Evolutionary conservation across 140 eudicot species (phyloP).

Genomic region (Stevia rebaudiana): DNA sequence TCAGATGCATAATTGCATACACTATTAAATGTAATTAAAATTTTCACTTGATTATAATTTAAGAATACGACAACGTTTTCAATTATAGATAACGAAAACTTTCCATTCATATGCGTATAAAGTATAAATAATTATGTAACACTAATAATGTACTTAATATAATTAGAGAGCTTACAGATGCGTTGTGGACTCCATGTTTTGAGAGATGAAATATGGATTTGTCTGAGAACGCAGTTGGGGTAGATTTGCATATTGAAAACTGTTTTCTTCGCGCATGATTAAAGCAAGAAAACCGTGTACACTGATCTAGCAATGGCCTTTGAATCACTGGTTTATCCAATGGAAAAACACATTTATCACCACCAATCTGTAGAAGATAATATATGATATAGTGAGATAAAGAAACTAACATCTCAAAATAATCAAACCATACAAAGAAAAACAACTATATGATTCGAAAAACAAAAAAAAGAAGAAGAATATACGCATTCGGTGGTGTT

Average conservation of each 20-base stretch:
- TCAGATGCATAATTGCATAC: conserved; percentile 16
- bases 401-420: not conserved
- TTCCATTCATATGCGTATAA: not conserved
- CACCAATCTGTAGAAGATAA: conserved; percentile 34
- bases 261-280: conserved; percentile 45
- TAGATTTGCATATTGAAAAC: conserved; percentile 33
- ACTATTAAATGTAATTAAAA: not conserved
- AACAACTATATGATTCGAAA: conserved; percentile 1
- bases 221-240: conserved; percentile 51
- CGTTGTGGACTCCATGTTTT: conserved; percentile 35
- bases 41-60: not conserved
- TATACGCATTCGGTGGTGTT: not conserved
- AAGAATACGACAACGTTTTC: not conserved
- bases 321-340: conserved; percentile 30
- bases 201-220: conserved; percentile 53
- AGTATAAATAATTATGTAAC: too few species aligned
- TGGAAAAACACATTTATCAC: conserved; percentile 38
- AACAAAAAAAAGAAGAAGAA: not conserved
- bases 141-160: not conserved
- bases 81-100: not conserved
- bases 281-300: conserved; percentile 52
- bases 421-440: not conserved
- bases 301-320: conserved; percentile 34
- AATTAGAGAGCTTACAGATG: conserved; percentile 36
- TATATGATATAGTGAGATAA: conserved; percentile 2